These are phyloP conservation scores for Dryas alaskensis DNA, from an alignment of 306 rosid species.

Conservation along the genomic window DNA sequence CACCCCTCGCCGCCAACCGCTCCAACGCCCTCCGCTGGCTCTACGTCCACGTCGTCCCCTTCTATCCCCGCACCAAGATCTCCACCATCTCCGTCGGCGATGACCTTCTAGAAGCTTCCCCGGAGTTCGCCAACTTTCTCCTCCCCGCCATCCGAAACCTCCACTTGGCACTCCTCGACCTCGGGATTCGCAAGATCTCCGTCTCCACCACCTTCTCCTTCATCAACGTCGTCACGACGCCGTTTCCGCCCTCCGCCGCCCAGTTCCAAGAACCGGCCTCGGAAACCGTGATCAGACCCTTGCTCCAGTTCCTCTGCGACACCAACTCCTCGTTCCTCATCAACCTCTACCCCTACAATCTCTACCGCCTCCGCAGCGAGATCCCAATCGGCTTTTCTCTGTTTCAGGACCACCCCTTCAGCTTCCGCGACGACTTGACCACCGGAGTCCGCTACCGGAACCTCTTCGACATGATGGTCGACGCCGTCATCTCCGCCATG, in stretches of 20 bases:
- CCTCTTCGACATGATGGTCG: conserved; percentile 81
- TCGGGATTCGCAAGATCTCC: conserved; percentile 63
- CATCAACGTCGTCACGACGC: conserved; percentile 36
- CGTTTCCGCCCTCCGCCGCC: conserved; percentile 83
- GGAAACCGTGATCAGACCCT: conserved; percentile 37
- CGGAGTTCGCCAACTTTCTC: conserved; percentile 34
- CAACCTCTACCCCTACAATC: conserved; percentile 75
- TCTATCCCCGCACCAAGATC: conserved; percentile 80
- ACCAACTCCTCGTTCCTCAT: conserved; percentile 84
- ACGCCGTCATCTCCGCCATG: conserved; percentile 64
- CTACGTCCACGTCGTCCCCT: conserved; percentile 64
- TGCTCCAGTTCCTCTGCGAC: conserved; percentile 66
- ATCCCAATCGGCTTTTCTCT: conserved; percentile 73
- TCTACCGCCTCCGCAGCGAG: conserved; percentile 53
- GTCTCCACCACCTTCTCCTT: conserved; percentile 85
- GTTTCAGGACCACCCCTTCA: conserved; percentile 63
- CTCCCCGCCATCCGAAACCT: conserved; percentile 70
- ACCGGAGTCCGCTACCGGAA: conserved; percentile 80
- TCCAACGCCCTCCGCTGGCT: conserved; percentile 65
- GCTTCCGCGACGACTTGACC: conserved; percentile 67
- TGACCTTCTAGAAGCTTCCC: conserved; percentile 47
- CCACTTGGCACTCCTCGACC: conserved; percentile 54
- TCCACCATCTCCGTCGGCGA: conserved; percentile 78
- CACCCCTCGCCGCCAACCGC: conserved; percentile 62
- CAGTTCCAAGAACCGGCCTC: conserved; percentile 43